Conservation (phyloP, 495 filamentous ascomycete genomes). For the Aspergillus campestris region DNA sequence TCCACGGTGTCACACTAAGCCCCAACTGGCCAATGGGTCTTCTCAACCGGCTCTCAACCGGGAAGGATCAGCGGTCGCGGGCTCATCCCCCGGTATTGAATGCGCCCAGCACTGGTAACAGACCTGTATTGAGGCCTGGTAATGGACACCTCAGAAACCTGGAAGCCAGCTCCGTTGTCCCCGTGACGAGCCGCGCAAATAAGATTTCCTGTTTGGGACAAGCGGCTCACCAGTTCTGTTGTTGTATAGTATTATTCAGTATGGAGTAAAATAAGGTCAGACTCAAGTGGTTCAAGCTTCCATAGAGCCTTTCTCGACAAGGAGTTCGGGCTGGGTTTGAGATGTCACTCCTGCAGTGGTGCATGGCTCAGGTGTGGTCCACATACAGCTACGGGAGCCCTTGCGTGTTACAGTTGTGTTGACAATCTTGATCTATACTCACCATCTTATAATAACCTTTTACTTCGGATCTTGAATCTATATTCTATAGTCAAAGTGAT, state of each 20-base stretch:
- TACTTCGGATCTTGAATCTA: too few relatives aligned
- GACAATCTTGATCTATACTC: too few relatives aligned
- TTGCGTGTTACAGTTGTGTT: too few relatives aligned
- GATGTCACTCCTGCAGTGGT: too few relatives aligned
- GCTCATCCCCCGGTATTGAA: constrained; percentile 18
- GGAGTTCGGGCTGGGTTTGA: too few relatives aligned
- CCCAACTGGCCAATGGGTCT: background rate
- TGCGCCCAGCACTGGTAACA: background rate
- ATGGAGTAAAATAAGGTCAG: background rate
- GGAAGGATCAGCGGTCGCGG: constrained; percentile 2
- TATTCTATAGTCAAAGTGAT: too few relatives aligned
- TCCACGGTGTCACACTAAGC: constrained; percentile 5
- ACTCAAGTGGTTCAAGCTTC: background rate
- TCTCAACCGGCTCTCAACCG: background rate
- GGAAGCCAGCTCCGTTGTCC: constrained; percentile 2
- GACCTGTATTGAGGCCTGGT: constrained; percentile 5
- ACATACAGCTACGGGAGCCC: too few relatives aligned
- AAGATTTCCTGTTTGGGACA: too few relatives aligned
- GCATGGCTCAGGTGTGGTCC: too few relatives aligned
- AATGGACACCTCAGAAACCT: background rate
- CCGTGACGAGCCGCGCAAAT: constrained; percentile 6
- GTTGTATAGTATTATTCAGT: too few relatives aligned
- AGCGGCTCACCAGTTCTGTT: background rate
- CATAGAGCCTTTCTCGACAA: too few relatives aligned
- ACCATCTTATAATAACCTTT: too few relatives aligned